Evolutionary conservation across 2,329 filamentous ascomycete genomes (phyloP).

Genomic region (Didymellaceae sp.): DNA sequence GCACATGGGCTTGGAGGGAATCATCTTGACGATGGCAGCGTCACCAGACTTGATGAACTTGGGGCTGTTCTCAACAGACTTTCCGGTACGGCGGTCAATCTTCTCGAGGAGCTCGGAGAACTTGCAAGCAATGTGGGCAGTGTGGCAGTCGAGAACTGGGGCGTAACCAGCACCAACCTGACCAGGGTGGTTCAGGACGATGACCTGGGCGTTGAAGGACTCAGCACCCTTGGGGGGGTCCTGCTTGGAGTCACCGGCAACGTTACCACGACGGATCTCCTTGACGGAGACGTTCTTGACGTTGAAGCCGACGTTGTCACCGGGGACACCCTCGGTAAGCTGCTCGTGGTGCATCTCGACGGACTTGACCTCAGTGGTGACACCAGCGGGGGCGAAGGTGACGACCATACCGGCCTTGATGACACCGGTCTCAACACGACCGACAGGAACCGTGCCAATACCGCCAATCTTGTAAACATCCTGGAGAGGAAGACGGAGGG

Average conservation of each 20-base stretch:
- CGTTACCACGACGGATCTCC: slow-evolving; percentile 99
- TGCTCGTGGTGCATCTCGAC: slow-evolving; percentile 99
- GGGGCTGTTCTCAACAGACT: slow-evolving; percentile 87
- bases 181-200: slow-evolving; percentile 99
- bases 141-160: slow-evolving; percentile 99
- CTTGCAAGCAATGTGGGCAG: slow-evolving; percentile 99
- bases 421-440: slow-evolving; percentile 98
- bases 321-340: slow-evolving; percentile 90
- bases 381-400: slow-evolving; percentile 97
- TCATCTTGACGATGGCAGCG: slow-evolving; percentile 99
- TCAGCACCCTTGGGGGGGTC: slow-evolving; percentile 89
- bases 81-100: slow-evolving; percentile 99
- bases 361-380: slow-evolving; percentile 99
- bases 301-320: slow-evolving; percentile 99
- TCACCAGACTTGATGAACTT: slow-evolving; percentile 99
- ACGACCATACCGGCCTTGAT: slow-evolving; percentile 92
- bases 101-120: slow-evolving; percentile 99
- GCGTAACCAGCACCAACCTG: slow-evolving; percentile 99
- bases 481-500: slow-evolving; percentile 99
- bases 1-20: slow-evolving; percentile 99
- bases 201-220: slow-evolving; percentile 99
- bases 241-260: slow-evolving; percentile 99
- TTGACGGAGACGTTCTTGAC: slow-evolving; percentile 99
- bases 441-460: slow-evolving; percentile 99
- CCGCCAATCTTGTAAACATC: slow-evolving; percentile 99